Conservation (phyloP, 306 rosid species). For the Cucurbita moschata region DNA sequence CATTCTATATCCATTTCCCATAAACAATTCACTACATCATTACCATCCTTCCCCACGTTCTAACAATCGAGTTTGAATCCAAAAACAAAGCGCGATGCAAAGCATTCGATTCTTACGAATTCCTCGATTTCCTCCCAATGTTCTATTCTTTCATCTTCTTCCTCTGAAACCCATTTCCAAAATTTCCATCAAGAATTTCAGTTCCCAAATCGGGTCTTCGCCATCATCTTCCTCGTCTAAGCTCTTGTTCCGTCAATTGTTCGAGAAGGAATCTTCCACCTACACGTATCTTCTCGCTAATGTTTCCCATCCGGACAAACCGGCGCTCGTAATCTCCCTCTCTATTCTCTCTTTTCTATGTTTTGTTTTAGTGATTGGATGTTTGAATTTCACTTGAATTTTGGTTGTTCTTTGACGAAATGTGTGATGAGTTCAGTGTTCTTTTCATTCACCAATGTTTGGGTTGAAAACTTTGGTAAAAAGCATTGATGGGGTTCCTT, state of each 20-base stretch:
- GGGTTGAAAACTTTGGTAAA: conserved; percentile 2
- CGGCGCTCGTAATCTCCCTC: conserved; percentile 44
- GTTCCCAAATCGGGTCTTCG: conserved; percentile 27
- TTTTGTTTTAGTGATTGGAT: not conserved
- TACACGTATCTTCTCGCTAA: conserved; percentile 86
- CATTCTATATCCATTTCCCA: not conserved
- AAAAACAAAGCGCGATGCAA: conserved; percentile 1
- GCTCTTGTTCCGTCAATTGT: conserved; percentile 83
- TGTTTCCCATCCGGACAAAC: conserved; percentile 51
- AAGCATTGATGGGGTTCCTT: conserved; percentile 4
- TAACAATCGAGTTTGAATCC: not conserved
- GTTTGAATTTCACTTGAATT: not conserved
- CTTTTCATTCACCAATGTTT: not conserved
- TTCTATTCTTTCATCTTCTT: conserved; percentile 3
- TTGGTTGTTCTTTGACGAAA: not conserved
- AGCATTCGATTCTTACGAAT: conserved; percentile 2
- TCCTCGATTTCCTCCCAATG: not conserved
- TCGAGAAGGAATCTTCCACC: conserved; percentile 90
- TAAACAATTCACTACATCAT: not conserved
- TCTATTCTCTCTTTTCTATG: not conserved
- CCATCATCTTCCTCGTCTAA: conserved; percentile 11
- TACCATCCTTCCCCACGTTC: not conserved
- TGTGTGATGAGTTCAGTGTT: not conserved
- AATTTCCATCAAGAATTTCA: not conserved
- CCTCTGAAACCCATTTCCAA: conserved; percentile 5